These are phyloP conservation scores for Auriscalpium vulgare DNA, from an alignment of 768 basidiomycete species.

Conservation along the genomic window DNA sequence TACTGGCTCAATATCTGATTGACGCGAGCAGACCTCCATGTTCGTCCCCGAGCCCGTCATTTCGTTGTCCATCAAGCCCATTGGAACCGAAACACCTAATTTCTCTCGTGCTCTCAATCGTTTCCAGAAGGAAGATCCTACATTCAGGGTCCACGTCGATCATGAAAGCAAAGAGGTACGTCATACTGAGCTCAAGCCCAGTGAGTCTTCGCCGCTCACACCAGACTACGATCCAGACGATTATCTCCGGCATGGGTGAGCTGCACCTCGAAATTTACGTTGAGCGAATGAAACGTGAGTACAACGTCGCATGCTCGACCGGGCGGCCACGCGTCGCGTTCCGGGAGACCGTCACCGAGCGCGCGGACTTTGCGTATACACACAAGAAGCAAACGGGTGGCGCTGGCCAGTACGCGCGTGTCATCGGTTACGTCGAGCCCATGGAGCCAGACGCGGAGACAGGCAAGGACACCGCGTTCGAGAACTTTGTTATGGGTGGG, in stretches of 20 bases:
- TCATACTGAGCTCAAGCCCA: conserved; percentile 4
- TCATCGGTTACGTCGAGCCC: conserved; percentile 86
- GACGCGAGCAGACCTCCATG: conserved; percentile 75
- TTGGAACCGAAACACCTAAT: conserved; percentile 88
- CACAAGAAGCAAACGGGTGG: conserved; percentile 99
- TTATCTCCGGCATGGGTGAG: conserved; percentile 99
- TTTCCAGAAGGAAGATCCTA: conserved; percentile 98
- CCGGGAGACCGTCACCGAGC: conserved; percentile 86
- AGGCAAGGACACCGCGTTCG: conserved; percentile 79
- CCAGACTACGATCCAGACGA: conserved; percentile 51
- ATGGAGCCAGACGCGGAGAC: conserved; percentile 69
- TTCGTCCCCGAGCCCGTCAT: conserved; percentile 98
- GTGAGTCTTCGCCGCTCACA: background rate
- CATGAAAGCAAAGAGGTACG: conserved; percentile 84
- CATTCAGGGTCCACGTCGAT: conserved; percentile 96
- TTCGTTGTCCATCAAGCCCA: conserved; percentile 87
- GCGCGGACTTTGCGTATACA: conserved; percentile 78
- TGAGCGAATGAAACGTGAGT: conserved; percentile 97
- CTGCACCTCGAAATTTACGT: conserved; percentile 98
- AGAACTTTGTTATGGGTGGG: conserved; percentile 84
- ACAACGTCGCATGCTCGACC: conserved; percentile 86
- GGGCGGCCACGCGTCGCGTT: conserved; percentile 96
- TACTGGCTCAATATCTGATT: background rate
- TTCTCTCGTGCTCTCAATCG: conserved; percentile 95
- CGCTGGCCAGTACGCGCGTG: conserved; percentile 92